Conservation (phyloP, 768 basidiomycete genomes). For the Hygrophorus russula region DNA sequence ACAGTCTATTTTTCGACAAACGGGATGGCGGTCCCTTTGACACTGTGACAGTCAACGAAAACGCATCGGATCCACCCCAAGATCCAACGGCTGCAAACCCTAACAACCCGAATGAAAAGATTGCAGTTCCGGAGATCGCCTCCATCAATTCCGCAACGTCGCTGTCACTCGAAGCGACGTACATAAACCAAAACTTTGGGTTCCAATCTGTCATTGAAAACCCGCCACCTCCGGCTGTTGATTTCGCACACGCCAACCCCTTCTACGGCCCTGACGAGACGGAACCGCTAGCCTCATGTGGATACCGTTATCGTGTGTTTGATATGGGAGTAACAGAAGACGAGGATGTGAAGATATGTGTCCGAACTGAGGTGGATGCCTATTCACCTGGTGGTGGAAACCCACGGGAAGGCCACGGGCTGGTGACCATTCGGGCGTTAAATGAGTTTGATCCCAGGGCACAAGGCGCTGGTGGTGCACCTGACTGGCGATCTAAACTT, state of each 20-base stretch:
- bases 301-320: slow-evolving; percentile 92
- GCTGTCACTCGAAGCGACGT: slow-evolving; percentile 92
- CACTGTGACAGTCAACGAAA: slow-evolving; percentile 97
- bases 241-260: slow-evolving; percentile 84
- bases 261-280: slow-evolving; percentile 93
- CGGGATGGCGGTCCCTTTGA: slow-evolving; percentile 96
- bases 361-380: slow-evolving; percentile 95
- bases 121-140: slow-evolving; percentile 51
- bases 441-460: slow-evolving; percentile 95
- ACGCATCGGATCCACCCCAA: slow-evolving; percentile 87
- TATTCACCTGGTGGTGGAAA: slow-evolving; percentile 55
- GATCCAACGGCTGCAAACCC: slow-evolving; percentile 72
- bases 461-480: slow-evolving; percentile 84
- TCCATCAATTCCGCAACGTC: slow-evolving; percentile 91
- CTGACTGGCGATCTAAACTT: slow-evolving; percentile 98
- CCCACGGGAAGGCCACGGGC: slow-evolving; percentile 58
- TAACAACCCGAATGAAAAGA: slow-evolving; percentile 64
- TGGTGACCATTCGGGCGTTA: slow-evolving; percentile 87
- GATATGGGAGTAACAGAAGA: slow-evolving; percentile 86
- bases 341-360: slow-evolving; percentile 83
- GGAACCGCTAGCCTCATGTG: slow-evolving; percentile 90
- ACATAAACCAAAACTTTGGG: slow-evolving; percentile 97
- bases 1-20: slow-evolving; percentile 94
- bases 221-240: slow-evolving; percentile 47
- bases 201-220: slow-evolving; percentile 88